Evolutionary conservation across 768 basidiomycete species (phyloP).

Genomic region (Russula foetens): DNA sequence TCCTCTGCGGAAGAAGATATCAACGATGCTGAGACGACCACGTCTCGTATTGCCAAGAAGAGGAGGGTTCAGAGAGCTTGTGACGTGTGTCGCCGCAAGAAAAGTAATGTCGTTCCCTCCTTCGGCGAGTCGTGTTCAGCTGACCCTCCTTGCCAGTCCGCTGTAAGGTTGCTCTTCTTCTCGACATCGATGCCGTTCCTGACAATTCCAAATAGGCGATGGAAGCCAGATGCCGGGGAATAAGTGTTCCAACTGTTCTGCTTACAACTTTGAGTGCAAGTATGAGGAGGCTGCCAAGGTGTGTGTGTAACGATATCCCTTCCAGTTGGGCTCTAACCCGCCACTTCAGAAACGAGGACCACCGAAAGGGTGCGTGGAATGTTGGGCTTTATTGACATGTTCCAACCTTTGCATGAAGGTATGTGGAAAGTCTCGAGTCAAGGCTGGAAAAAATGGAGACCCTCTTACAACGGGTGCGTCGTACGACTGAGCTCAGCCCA

Average conservation of each 20-base stretch:
- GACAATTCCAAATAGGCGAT: conserved; percentile 39
- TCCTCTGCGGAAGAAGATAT: conserved; percentile 62
- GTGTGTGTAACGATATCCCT: conserved; percentile 13
- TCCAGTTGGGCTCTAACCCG: neutral
- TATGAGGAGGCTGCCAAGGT: conserved; percentile 66
- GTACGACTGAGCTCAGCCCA: neutral
- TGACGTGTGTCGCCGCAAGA: conserved; percentile 77
- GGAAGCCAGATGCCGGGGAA: conserved; percentile 59
- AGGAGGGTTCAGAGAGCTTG: conserved; percentile 71
- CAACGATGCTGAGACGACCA: conserved; percentile 35
- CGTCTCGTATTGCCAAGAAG: conserved; percentile 46
- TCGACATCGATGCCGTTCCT: neutral
- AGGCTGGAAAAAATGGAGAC: conserved; percentile 38
- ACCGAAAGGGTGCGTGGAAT: conserved; percentile 45
- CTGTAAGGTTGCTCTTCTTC: conserved; percentile 36
- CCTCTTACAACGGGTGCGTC: conserved; percentile 29
- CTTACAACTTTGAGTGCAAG: conserved; percentile 52
- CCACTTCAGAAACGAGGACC: conserved; percentile 42
- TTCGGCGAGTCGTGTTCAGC: neutral
- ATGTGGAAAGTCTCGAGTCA: conserved; percentile 34
- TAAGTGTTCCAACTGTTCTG: conserved; percentile 55
- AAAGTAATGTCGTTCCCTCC: conserved; percentile 40
- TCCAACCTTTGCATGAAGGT: conserved; percentile 19
- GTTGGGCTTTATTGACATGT: neutral
- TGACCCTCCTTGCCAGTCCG: conserved; percentile 38